These are phyloP conservation scores for Candida chauliodis DNA, from an alignment of 805 yeast genomes.

Conservation along the genomic window DNA sequence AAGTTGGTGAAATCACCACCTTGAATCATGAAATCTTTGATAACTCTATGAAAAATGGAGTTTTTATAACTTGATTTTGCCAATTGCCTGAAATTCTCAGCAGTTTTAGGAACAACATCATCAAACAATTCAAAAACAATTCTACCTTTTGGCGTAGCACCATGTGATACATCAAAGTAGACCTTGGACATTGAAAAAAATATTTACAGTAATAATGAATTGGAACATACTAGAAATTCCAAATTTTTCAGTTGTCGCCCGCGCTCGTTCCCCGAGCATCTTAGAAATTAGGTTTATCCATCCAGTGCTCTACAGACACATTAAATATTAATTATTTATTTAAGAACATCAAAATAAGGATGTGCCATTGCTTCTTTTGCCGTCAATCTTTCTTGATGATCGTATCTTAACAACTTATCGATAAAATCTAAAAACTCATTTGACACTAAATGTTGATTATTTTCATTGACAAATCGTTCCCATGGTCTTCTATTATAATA, in stretches of 20 bases:
- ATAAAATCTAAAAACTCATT: conserved; percentile 74
- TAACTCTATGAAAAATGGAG: conserved; percentile 90
- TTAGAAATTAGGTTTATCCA: too few species aligned
- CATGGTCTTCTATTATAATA: conserved; percentile 80
- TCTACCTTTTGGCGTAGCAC: conserved; percentile 67
- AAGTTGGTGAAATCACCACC: conserved; percentile 74
- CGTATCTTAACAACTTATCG: conserved; percentile 75
- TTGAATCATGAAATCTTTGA: conserved; percentile 86
- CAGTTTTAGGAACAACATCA: conserved; percentile 81
- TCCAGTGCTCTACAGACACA: too few species aligned
- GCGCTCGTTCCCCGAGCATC: background rate
- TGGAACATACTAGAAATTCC: background rate
- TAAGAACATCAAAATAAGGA: conserved; percentile 33
- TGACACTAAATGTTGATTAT: conserved; percentile 64
- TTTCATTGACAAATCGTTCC: conserved; percentile 68
- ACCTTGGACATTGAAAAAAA: conserved; percentile 40
- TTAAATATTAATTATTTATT: conserved; percentile 8
- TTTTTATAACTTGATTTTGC: conserved; percentile 77
- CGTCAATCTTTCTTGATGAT: conserved; percentile 83
- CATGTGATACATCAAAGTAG: conserved; percentile 76
- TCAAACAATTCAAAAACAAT: conserved; percentile 70
- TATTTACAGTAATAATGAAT: too few species aligned
- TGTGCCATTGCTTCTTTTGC: conserved; percentile 90
- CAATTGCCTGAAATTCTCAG: conserved; percentile 84
- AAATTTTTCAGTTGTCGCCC: background rate